Conservation (phyloP, 768 basidiomycete species). For the Plicaturopsis crispa region DNA sequence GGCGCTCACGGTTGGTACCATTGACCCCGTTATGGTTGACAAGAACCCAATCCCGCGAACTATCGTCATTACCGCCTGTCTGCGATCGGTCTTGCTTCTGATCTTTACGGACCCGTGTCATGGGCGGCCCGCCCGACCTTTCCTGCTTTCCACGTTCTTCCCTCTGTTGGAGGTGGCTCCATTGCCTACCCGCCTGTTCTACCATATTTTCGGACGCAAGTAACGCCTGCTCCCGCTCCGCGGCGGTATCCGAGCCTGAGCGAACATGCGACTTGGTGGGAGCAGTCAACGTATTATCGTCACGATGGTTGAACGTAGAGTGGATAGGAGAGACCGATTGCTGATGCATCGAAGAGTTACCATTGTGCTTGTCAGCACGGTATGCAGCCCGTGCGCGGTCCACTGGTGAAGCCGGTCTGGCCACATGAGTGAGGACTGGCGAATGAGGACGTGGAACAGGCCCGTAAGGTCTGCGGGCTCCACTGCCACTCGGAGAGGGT, state of each 20-base stretch:
- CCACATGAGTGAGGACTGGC: conserved; percentile 5
- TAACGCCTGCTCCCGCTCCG: conserved; percentile 37
- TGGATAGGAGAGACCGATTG: conserved; percentile 36
- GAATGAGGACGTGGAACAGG: conserved; percentile 28
- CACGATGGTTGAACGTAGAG: conserved; percentile 30
- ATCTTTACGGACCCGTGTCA: no score
- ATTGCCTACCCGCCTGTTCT: conserved; percentile 23
- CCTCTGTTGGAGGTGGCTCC: conserved; percentile 20
- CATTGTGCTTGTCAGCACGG: background rate
- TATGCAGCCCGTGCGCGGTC: background rate
- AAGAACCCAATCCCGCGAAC: background rate
- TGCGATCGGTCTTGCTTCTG: no score
- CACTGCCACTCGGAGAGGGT: conserved; percentile 30
- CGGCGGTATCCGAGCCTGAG: conserved; percentile 44
- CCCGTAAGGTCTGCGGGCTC: conserved; percentile 28
- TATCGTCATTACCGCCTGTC: conserved; percentile 4
- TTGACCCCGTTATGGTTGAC: no score
- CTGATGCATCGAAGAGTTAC: background rate
- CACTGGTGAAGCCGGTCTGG: conserved; percentile 2
- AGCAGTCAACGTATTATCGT: conserved; percentile 29
- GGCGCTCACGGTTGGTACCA: no score
- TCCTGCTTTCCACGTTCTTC: conserved; percentile 22
- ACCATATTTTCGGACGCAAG: conserved; percentile 30
- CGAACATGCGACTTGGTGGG: conserved; percentile 31
- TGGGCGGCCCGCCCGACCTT: conserved; percentile 12